phyloP scores from a whole-genome alignment of 441 rosid genomes.

The Populus hybrid region DNA sequence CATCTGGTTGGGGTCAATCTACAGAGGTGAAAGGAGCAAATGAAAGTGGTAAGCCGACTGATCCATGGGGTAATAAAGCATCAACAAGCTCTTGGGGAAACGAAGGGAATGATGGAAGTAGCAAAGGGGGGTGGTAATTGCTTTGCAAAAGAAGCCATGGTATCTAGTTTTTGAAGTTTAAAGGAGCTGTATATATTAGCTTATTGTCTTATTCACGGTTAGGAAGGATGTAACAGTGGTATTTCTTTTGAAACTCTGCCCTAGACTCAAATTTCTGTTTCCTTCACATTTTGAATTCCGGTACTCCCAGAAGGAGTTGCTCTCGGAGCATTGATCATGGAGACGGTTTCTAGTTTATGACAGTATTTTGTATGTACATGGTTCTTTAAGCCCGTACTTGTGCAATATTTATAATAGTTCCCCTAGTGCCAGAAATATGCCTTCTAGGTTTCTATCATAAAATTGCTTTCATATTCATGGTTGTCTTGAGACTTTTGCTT shows the following conservation, averaged over 20 bases:
- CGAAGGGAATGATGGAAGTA: conserved; percentile 23
- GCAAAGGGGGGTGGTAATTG: conserved; percentile 39
- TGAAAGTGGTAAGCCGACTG: conserved; percentile 18
- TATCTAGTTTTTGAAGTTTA: neutral
- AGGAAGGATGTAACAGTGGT: neutral
- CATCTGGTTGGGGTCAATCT: conserved; percentile 25
- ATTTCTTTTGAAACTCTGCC: neutral
- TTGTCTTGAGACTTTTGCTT: neutral
- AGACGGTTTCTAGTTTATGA: neutral
- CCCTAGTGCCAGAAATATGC: neutral
- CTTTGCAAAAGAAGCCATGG: neutral
- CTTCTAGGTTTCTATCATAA: neutral
- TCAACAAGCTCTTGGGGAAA: conserved; percentile 28
- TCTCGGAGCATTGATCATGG: neutral
- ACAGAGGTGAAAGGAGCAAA: conserved; percentile 18
- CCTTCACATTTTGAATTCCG: neutral
- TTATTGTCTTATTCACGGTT: neutral
- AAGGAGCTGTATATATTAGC: neutral
- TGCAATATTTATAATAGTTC: neutral
- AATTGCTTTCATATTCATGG: neutral
- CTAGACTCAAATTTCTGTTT: neutral
- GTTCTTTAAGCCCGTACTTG: neutral
- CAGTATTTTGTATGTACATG: neutral
- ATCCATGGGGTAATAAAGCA: conserved; percentile 23
- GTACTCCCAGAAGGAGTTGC: neutral